Conservation (phyloP, 345 rosid species). For the Lepidium africanum region DNA sequence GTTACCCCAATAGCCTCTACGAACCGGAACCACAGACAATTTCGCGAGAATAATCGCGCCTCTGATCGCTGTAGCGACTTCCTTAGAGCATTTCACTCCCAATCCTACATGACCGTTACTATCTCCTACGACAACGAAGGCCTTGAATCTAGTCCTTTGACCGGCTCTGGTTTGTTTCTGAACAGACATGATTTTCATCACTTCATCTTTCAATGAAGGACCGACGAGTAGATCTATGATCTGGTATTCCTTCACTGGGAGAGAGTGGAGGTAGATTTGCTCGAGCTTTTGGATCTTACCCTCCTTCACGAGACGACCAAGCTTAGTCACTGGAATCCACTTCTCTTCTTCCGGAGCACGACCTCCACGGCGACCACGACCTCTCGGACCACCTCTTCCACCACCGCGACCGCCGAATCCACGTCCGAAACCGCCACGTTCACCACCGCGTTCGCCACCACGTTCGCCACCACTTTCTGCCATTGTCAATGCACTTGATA, state of each 20-base stretch:
- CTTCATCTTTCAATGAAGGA: too few species aligned
- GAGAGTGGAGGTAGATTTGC: too few species aligned
- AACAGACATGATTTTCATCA: too few species aligned
- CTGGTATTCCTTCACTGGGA: too few species aligned
- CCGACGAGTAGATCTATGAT: too few species aligned
- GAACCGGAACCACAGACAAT: conserved; percentile 59
- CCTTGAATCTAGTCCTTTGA: conserved; percentile 70
- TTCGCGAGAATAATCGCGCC: too few species aligned
- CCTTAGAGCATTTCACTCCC: conserved; percentile 69
- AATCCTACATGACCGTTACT: conserved; percentile 60
- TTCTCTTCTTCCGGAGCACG: too few species aligned
- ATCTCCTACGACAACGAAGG: conserved; percentile 62
- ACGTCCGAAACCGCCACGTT: neutral
- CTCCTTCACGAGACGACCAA: too few species aligned
- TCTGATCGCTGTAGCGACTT: too few species aligned
- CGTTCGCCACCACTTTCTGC: neutral
- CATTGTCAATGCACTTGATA: neutral
- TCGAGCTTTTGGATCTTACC: too few species aligned
- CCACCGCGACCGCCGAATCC: conserved; percentile 18
- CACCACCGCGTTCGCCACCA: neutral
- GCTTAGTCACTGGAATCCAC: too few species aligned
- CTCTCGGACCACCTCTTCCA: conserved; percentile 14
- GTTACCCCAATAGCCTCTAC: conserved; percentile 80
- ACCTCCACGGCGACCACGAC: too few species aligned
- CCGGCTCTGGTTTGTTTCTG: conserved; percentile 56